Evolutionary conservation across 1,284 basidiomycete genomes (phyloP).

Genomic region (Lentinus polychrous): DNA sequence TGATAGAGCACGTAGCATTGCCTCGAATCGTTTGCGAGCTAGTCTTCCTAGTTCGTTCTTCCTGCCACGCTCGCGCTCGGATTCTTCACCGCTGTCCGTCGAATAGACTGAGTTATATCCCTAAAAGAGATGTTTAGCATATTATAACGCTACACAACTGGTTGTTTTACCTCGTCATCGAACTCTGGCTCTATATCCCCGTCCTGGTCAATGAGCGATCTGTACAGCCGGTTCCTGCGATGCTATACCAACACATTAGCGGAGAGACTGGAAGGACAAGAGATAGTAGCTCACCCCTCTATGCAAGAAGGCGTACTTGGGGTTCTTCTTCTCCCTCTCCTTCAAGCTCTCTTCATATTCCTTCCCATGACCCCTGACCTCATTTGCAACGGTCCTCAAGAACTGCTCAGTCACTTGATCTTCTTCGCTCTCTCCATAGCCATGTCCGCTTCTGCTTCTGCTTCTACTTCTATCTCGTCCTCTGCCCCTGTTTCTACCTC

Average conservation of each 20-base stretch:
- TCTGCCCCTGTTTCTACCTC: conserved; percentile 20
- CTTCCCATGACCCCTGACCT: conserved; percentile 76
- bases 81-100: conserved; percentile 92
- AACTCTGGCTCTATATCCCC: conserved; percentile 64
- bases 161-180: conserved; percentile 68
- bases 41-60: conserved; percentile 73
- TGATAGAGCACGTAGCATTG: conserved; percentile 82
- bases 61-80: conserved; percentile 73
- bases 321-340: conserved; percentile 74
- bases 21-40: conserved; percentile 78
- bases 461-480: background rate
- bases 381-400: conserved; percentile 77
- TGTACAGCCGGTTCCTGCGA: conserved; percentile 77
- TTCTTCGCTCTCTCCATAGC: conserved; percentile 35
- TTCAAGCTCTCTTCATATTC: conserved; percentile 72
- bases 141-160: conserved; percentile 4
- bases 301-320: conserved; percentile 78
- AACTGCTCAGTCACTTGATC: conserved; percentile 75
- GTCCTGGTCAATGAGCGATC: conserved; percentile 62
- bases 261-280: background rate
- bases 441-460: conserved; percentile 2
- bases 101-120: conserved; percentile 91
- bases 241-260: conserved; percentile 40
- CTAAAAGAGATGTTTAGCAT: conserved; percentile 31
- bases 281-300: conserved; percentile 45